Evolutionary conservation across 2,329 filamentous ascomycete genomes (phyloP).

Genomic region (Stachybotrys chartarum): DNA sequence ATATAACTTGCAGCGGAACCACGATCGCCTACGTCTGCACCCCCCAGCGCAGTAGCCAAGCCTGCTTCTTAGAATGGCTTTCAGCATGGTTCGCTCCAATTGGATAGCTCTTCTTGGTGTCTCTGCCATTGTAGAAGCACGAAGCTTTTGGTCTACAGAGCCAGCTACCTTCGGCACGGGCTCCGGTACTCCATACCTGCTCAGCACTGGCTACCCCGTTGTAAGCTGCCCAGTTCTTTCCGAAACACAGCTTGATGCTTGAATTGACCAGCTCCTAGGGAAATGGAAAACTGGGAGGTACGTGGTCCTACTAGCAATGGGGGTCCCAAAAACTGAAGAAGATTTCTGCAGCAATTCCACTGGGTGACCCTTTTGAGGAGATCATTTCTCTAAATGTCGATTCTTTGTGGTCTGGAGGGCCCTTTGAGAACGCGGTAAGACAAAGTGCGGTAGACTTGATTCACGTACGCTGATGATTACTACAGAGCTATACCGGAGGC

Average conservation of each 20-base stretch:
- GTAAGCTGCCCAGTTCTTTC: not conserved
- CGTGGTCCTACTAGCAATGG: not conserved
- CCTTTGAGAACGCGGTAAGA: conserved; percentile 8
- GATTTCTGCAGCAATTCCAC: conserved; percentile 6
- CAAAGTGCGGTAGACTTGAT: not conserved
- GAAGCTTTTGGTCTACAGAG: conserved; percentile 4
- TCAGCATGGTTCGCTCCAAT: not conserved
- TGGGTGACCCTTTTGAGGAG: conserved; percentile 7
- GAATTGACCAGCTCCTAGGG: not conserved
- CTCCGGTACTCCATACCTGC: conserved; percentile 5
- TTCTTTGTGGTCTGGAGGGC: conserved; percentile 11
- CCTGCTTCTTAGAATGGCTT: not conserved
- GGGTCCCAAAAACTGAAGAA: not conserved
- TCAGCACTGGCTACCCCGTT: conserved; percentile 9
- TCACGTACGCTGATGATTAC: not conserved
- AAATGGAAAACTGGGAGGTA: conserved; percentile 11
- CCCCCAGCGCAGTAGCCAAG: too few species aligned
- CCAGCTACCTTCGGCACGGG: conserved; percentile 3
- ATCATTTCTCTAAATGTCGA: conserved; percentile 8
- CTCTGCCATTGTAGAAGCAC: not conserved
- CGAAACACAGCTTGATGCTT: not conserved
- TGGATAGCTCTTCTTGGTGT: not conserved
- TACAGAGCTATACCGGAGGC: conserved; percentile 9
- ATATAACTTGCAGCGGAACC: too few species aligned
- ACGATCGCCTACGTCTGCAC: too few species aligned